A percentile compares a stretch with the other conserved stretches of the same genome.
Conservation (phyloP, 768 basidiomycete species). For the Boletellus sp. region DNA sequence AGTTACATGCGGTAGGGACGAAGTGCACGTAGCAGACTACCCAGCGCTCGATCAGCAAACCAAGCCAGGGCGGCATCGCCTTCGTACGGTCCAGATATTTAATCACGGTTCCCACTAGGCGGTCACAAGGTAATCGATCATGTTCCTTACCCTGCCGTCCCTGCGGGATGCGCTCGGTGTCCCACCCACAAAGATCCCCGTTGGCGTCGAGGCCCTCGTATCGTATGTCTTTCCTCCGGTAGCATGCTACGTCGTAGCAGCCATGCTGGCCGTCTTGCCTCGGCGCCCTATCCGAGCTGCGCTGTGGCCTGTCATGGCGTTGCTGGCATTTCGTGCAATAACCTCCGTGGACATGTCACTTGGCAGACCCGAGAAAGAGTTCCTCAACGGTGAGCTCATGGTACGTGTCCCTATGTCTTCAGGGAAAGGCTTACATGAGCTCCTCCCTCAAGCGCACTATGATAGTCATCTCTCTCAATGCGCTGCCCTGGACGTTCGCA, state of each 20-base stretch:
- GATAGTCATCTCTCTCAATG: constrained; percentile 6
- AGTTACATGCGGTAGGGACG: no score
- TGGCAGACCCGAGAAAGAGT: neutral
- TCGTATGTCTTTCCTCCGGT: constrained; percentile 40
- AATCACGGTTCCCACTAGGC: neutral
- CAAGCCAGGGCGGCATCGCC: no score
- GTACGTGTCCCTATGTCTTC: constrained; percentile 1
- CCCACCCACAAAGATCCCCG: constrained; percentile 15
- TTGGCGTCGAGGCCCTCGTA: constrained; percentile 33
- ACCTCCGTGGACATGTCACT: constrained; percentile 5
- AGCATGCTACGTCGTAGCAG: constrained; percentile 44
- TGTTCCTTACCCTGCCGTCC: neutral
- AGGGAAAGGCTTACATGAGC: no score
- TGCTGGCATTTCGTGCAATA: constrained; percentile 40
- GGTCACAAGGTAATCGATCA: neutral
- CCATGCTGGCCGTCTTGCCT: constrained; percentile 47
- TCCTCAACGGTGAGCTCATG: constrained; percentile 9
- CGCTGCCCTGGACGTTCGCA: constrained; percentile 12
- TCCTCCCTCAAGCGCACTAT: constrained; percentile 6
- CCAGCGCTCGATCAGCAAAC: no score
- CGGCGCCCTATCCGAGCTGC: constrained; percentile 41
- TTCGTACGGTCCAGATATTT: neutral
- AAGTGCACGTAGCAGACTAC: no score
- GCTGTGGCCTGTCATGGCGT: constrained; percentile 43
- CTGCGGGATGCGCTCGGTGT: constrained; percentile 1